These are phyloP conservation scores for Rhodotorula sp. DNA, from an alignment of 1,284 basidiomycete species.

Conservation along the genomic window DNA sequence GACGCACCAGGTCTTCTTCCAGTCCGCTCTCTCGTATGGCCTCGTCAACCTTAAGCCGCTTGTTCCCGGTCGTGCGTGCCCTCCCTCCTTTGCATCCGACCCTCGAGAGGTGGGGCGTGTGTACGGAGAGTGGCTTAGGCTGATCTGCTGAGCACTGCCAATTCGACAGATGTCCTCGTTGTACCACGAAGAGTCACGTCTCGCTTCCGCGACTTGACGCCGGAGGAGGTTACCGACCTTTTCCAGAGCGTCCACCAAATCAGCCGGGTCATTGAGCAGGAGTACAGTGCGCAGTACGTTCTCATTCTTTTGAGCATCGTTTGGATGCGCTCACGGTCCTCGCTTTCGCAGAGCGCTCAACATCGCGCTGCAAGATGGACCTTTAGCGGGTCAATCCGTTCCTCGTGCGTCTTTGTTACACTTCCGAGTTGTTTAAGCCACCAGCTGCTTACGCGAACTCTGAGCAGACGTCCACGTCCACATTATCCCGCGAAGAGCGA, in stretches of 20 bases:
- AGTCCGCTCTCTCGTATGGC: constrained; percentile 65
- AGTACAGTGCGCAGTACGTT: constrained; percentile 58
- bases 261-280: constrained; percentile 50
- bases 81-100: not conserved
- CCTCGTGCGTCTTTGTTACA: constrained; percentile 74
- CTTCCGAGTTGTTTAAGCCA: constrained; percentile 51
- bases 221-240: constrained; percentile 70
- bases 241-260: constrained; percentile 68
- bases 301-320: constrained; percentile 49
- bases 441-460: not conserved
- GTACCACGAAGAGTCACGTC: constrained; percentile 72
- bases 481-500: constrained; percentile 64
- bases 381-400: constrained; percentile 75
- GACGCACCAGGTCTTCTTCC: constrained; percentile 63
- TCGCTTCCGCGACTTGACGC: constrained; percentile 68
- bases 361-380: constrained; percentile 68
- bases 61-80: constrained; percentile 80
- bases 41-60: constrained; percentile 92
- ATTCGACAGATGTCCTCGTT: constrained; percentile 84
- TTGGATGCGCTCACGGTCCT: not conserved
- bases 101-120: not conserved
- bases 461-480: constrained; percentile 75
- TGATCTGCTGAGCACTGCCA: not conserved
- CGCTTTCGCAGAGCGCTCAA: constrained; percentile 21
- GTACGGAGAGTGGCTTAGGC: not conserved